Evolutionary conservation across 2,329 filamentous ascomycete genomes (phyloP).

Genomic region (Fusarium marasasianum): DNA sequence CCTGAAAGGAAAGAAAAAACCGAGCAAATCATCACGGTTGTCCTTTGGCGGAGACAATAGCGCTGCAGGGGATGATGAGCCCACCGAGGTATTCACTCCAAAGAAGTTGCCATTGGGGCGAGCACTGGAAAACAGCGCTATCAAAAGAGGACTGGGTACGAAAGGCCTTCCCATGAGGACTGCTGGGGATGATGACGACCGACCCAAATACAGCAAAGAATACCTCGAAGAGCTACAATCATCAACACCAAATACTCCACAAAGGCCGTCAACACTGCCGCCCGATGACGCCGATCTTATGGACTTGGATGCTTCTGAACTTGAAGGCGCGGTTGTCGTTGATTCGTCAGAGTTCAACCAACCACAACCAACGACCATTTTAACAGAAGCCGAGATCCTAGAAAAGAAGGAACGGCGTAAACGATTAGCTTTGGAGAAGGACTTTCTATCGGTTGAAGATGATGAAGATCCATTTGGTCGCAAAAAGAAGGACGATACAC

Average conservation of each 20-base stretch:
- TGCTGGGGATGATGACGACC: constrained; percentile 69
- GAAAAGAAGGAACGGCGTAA: constrained; percentile 91
- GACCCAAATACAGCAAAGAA: constrained; percentile 86
- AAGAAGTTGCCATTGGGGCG: constrained; percentile 74
- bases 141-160: constrained; percentile 60
- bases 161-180: constrained; percentile 65
- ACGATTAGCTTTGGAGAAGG: constrained; percentile 76
- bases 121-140: constrained; percentile 73
- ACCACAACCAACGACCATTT: constrained; percentile 63
- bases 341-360: constrained; percentile 51
- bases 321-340: constrained; percentile 73
- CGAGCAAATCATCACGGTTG: constrained; percentile 66
- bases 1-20: constrained; percentile 73
- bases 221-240: constrained; percentile 86
- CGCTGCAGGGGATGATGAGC: constrained; percentile 62
- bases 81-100: constrained; percentile 63
- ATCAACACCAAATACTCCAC: constrained; percentile 85
- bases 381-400: constrained; percentile 84
- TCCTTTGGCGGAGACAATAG: constrained; percentile 75
- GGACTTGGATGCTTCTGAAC: constrained; percentile 66
- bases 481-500: constrained; percentile 74
- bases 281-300: constrained; percentile 61
- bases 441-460: constrained; percentile 72
- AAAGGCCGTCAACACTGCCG: constrained; percentile 61
- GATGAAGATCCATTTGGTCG: constrained; percentile 56